phyloP scores from a whole-genome alignment of 116 monocot species.

The Thalassia testudinum region DNA sequence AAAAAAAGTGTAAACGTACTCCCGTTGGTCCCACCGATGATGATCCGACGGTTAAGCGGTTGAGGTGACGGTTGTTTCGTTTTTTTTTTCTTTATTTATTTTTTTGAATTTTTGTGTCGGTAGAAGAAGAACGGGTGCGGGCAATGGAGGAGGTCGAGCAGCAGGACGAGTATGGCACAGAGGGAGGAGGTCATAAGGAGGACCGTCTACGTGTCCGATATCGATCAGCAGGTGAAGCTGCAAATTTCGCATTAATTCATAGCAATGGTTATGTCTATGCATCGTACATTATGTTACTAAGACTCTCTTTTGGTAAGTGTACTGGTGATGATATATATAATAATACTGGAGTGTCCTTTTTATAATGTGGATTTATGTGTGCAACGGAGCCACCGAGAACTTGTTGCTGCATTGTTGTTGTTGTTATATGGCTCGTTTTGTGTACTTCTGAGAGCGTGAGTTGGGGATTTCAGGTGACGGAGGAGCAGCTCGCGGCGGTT shows the following conservation, averaged over 20 bases:
- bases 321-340: too few relatives aligned
- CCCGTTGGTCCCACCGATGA: constrained; percentile 6
- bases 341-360: too few relatives aligned
- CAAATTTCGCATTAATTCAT: too few relatives aligned
- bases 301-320: too few relatives aligned
- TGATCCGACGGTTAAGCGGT: background rate
- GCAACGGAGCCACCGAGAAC: too few relatives aligned
- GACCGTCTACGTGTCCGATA: constrained; percentile 85
- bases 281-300: too few relatives aligned
- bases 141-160: constrained; percentile 48
- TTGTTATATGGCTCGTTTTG: too few relatives aligned
- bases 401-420: too few relatives aligned
- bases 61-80: background rate
- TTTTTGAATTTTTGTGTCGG: background rate
- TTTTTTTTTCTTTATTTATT: too few relatives aligned
- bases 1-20: background rate
- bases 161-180: constrained; percentile 53
- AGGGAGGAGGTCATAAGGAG: constrained; percentile 59
- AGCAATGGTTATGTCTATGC: too few relatives aligned
- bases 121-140: constrained; percentile 36
- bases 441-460: too few relatives aligned
- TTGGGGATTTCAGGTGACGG: constrained; percentile 50
- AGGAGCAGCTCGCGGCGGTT: constrained; percentile 78
- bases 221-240: constrained; percentile 56
- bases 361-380: too few relatives aligned